Conservation (phyloP, 768 basidiomycete genomes). For the Tricholoma terreum region DNA sequence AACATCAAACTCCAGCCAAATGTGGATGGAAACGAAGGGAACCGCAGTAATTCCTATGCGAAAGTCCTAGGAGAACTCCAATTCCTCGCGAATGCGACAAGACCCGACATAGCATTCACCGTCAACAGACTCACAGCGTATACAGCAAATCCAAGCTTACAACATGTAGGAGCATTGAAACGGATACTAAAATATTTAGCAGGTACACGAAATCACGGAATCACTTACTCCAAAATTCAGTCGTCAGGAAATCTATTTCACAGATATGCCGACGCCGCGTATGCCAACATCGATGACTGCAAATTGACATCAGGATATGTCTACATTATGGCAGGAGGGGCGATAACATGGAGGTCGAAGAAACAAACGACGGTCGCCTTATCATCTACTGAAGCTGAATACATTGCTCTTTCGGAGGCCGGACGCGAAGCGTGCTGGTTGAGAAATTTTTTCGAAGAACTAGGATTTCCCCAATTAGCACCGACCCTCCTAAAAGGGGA, state of each 20-base stretch:
- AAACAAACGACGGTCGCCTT: too few relatives aligned
- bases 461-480: too few relatives aligned
- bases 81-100: background rate
- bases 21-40: background rate
- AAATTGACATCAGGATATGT: too few relatives aligned
- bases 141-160: background rate
- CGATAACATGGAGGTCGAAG: too few relatives aligned
- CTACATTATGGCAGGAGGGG: too few relatives aligned
- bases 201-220: background rate
- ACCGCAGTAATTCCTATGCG: background rate
- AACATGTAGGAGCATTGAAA: background rate
- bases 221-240: background rate
- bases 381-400: too few relatives aligned
- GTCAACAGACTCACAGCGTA: constrained; percentile 1
- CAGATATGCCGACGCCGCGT: background rate
- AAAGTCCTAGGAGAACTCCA: background rate
- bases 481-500: too few relatives aligned
- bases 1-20: background rate
- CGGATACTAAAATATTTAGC: background rate
- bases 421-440: too few relatives aligned
- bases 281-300: too few relatives aligned
- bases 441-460: too few relatives aligned
- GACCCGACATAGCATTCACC: background rate
- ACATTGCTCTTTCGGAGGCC: too few relatives aligned
- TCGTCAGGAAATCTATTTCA: background rate